These are phyloP conservation scores for Saccharomycopsis vini DNA, from an alignment of 805 yeast species.

Conservation along the genomic window DNA sequence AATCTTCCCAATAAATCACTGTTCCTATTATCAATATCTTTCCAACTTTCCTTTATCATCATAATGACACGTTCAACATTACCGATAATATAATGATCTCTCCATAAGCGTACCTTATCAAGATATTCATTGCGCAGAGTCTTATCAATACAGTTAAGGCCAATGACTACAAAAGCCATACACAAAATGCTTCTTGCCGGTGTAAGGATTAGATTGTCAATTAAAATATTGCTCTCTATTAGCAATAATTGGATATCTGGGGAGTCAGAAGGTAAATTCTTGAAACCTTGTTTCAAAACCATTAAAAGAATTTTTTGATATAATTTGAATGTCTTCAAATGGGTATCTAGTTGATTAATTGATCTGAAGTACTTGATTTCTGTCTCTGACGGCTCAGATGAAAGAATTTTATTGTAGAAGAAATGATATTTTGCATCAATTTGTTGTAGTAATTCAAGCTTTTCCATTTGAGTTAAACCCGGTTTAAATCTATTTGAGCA, in stretches of 20 bases:
- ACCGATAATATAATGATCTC: conserved; percentile 3
- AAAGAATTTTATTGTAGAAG: neutral
- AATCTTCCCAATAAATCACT: conserved; percentile 5
- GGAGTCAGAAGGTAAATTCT: neutral
- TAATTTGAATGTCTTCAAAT: conserved; percentile 5
- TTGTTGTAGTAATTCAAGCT: neutral
- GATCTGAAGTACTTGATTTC: conserved; percentile 6
- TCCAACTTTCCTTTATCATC: conserved; percentile 11
- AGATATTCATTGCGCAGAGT: neutral
- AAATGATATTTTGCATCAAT: neutral
- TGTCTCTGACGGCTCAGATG: neutral
- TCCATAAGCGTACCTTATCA: conserved; percentile 1
- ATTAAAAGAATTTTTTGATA: conserved; percentile 7
- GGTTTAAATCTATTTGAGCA: neutral
- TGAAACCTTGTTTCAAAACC: neutral
- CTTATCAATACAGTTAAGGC: conserved; percentile 7
- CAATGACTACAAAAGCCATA: conserved; percentile 11
- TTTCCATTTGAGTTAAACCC: neutral
- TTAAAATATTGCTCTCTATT: neutral
- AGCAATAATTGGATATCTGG: conserved; percentile 9
- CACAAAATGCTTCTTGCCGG: conserved; percentile 13
- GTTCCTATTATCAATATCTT: neutral
- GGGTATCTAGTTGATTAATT: conserved; percentile 6
- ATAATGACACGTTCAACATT: conserved; percentile 6
- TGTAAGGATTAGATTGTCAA: conserved; percentile 4